phyloP scores from a whole-genome alignment of 1,284 basidiomycete species.

The Boletus hoseneyae region DNA sequence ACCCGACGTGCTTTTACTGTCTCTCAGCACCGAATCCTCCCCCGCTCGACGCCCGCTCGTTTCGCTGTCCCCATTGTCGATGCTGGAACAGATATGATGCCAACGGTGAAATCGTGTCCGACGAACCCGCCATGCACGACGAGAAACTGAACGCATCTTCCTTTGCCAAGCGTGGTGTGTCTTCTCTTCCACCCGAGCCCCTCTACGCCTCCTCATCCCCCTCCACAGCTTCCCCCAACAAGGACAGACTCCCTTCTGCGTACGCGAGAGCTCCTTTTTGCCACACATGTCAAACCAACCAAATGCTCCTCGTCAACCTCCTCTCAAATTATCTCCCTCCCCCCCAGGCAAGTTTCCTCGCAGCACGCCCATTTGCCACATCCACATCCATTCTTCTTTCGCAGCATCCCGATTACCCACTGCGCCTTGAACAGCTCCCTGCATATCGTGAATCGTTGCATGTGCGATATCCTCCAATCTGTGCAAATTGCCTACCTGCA shows the following conservation, averaged over 20 bases:
- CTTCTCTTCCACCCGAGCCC: background rate
- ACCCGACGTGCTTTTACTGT: conserved; percentile 70
- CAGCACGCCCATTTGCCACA: background rate
- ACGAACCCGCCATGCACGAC: conserved; percentile 86
- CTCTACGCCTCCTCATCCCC: conserved; percentile 6
- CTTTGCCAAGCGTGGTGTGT: conserved; percentile 73
- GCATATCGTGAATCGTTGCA: conserved; percentile 74
- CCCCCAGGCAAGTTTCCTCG: conserved; percentile 46
- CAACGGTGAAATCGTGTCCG: conserved; percentile 71
- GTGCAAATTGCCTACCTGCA: conserved; percentile 65
- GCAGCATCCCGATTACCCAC: conserved; percentile 69
- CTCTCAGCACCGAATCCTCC: conserved; percentile 41
- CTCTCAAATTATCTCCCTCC: conserved; percentile 84
- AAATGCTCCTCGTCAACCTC: conserved; percentile 80
- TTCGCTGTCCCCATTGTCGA: conserved; percentile 62
- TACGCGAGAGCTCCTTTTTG: conserved; percentile 71
- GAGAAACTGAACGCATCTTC: conserved; percentile 65
- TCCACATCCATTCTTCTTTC: background rate
- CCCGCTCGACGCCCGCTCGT: conserved; percentile 50
- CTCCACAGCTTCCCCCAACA: conserved; percentile 57
- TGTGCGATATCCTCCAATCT: conserved; percentile 82
- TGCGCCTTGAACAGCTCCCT: conserved; percentile 59
- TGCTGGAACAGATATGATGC: conserved; percentile 72
- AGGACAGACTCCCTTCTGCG: conserved; percentile 59
- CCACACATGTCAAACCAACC: conserved; percentile 85